phyloP scores from a whole-genome alignment of 371 early-diverging fungal species.

The Mycotypha africana region DNA sequence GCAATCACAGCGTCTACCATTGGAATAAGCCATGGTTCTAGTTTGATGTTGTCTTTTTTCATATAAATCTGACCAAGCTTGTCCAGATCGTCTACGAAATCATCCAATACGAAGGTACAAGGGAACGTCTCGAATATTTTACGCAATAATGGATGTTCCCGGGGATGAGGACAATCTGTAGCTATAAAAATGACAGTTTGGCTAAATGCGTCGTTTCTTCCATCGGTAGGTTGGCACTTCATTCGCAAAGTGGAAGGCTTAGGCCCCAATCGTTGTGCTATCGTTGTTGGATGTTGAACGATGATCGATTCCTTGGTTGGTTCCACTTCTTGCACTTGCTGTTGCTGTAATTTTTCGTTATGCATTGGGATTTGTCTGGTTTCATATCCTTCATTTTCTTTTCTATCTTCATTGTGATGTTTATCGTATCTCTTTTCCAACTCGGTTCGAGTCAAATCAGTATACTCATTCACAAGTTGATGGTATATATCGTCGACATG shows the following conservation, averaged over 20 bases:
- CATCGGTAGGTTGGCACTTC: slow-evolving; percentile 9
- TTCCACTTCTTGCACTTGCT: neutral
- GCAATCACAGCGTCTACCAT: slow-evolving; percentile 63
- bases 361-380: slow-evolving; percentile 26
- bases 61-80: slow-evolving; percentile 43
- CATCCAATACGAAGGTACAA: slow-evolving; percentile 51
- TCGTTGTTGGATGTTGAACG: slow-evolving; percentile 28
- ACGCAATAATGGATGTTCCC: slow-evolving; percentile 47
- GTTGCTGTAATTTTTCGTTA: slow-evolving; percentile 2
- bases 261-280: slow-evolving; percentile 24
- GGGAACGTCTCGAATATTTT: slow-evolving; percentile 57
- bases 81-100: slow-evolving; percentile 40
- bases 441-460: slow-evolving; percentile 30
- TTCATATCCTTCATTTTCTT: slow-evolving; percentile 37
- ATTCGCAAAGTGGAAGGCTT: neutral
- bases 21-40: slow-evolving; percentile 51
- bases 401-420: slow-evolving; percentile 32
- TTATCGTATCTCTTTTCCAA: slow-evolving; percentile 18
- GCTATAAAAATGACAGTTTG: slow-evolving; percentile 49
- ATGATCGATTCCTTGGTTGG: neutral
- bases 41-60: slow-evolving; percentile 39
- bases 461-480: slow-evolving; percentile 28
- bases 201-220: slow-evolving; percentile 10
- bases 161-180: slow-evolving; percentile 51
- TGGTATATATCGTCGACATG: slow-evolving; percentile 43